Percentiles rank a stretch among this genome's conserved stretches.
These are phyloP conservation scores for Lyophyllum semitale DNA, from an alignment of 768 basidiomycete genomes.

Conservation along the genomic window DNA sequence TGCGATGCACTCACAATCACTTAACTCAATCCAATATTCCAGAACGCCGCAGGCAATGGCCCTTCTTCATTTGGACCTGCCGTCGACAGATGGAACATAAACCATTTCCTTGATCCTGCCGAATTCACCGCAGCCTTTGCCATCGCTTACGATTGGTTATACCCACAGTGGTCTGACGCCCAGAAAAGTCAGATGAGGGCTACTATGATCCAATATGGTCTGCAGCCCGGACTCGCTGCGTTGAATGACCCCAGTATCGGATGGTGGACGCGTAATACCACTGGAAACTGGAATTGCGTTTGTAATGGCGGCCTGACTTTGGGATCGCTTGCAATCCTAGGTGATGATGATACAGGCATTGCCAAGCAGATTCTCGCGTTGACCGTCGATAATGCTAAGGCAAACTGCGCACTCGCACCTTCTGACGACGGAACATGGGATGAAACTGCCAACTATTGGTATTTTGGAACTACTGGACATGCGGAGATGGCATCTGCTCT, in stretches of 20 bases:
- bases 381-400: slow-evolving; percentile 73
- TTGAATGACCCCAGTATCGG: slow-evolving; percentile 51
- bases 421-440: slow-evolving; percentile 85
- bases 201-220: slow-evolving; percentile 78
- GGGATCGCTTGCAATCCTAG: slow-evolving; percentile 87
- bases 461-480: slow-evolving; percentile 89
- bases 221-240: slow-evolving; percentile 62
- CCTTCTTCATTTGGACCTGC: slow-evolving; percentile 63
- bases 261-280: slow-evolving; percentile 78
- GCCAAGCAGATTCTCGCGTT: slow-evolving; percentile 66
- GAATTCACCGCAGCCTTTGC: slow-evolving; percentile 89
- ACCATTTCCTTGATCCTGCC: slow-evolving; percentile 91
- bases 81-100: slow-evolving; percentile 78
- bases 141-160: slow-evolving; percentile 96
- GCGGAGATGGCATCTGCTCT: slow-evolving; percentile 89
- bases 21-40: neutral
- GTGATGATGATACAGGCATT: slow-evolving; percentile 75
- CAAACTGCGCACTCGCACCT: slow-evolving; percentile 70
- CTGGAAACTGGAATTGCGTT: slow-evolving; percentile 98
- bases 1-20: neutral
- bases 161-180: slow-evolving; percentile 43
- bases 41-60: slow-evolving; percentile 80
- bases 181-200: slow-evolving; percentile 71
- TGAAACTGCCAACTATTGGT: slow-evolving; percentile 95
- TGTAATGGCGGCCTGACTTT: slow-evolving; percentile 90